Base-by-base conservation (phyloP, 108 stramenopile species). In the Discostella stelligeroides region DNA sequence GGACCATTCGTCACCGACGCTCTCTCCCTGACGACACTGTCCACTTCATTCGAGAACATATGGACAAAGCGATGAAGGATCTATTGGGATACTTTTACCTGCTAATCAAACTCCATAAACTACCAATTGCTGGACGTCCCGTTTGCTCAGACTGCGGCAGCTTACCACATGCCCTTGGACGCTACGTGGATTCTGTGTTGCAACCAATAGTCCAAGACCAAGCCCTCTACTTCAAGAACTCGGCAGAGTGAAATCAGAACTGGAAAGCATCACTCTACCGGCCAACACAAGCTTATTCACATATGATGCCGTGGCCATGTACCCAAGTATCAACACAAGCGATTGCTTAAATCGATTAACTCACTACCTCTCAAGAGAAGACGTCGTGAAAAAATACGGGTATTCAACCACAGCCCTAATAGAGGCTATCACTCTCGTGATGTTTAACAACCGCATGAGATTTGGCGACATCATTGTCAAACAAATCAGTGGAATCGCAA, bases 71-170 rank as follows among this genome's bases (percentile, higher is more conserved):
- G n/a, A n/a, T n/a, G n/a, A n/a, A n/a, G n/a, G n/a, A n/a, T 75
- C 68, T 28, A 28, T 69, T 0, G 2, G n/a, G n/a, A n/a, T n/a
- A n/a, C n/a, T n/a, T n/a, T n/a, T n/a, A n/a, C n/a, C n/a, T n/a
- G n/a, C n/a, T 55, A 6, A 60, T 48, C 60, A 75, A 75, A 23
- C 23, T 70, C 7, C 74, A 75, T n/a, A 75, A 75, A 41, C 1
- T 23, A 2, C 67, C 74, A 3, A 3, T 60, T 5, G 2, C 29
- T 0, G 67, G 66, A 23, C 1, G 74, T 1, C 67, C 74, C 37
- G 68, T 75, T 58, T 58, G n/a, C n/a, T n/a, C n/a, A n/a, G n/a
- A n/a, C n/a, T n/a, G n/a, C n/a, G n/a, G n/a, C n/a, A n/a, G n/a
- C n/a, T n/a, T n/a, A n/a, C n/a, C n/a, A n/a, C n/a, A n/a, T n/a